Evolutionary conservation across 257 asterid species (phyloP).

Genomic region (Lithospermum erythrorhizon): DNA sequence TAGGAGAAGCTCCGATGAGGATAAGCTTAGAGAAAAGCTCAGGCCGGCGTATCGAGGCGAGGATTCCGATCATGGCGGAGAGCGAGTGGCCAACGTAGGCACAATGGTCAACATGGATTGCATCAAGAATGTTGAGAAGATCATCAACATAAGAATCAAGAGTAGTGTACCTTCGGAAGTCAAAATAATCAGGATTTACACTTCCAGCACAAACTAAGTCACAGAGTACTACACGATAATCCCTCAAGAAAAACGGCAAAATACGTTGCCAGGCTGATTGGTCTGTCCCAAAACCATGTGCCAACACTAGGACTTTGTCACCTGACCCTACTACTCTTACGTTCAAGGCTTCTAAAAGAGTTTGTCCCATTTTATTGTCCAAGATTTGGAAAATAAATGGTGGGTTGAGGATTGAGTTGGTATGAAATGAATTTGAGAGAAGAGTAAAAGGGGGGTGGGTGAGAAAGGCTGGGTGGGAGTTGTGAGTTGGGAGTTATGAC

Average conservation of each 20-base stretch:
- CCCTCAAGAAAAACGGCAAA: conserved; percentile 56
- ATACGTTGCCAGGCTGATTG: conserved; percentile 91
- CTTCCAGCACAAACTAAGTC: conserved; percentile 97
- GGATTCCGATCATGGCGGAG: conserved; percentile 86
- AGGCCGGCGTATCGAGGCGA: conserved; percentile 91
- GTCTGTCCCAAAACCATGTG: conserved; percentile 92
- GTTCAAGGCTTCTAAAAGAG: conserved; percentile 57
- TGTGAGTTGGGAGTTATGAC: background rate
- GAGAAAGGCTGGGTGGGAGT: background rate
- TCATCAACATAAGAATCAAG: conserved; percentile 91
- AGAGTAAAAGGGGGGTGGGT: background rate
- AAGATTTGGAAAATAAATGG: background rate
- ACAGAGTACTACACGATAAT: conserved; percentile 55
- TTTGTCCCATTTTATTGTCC: conserved; percentile 38
- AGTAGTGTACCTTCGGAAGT: conserved; percentile 70
- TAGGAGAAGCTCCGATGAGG: conserved; percentile 87
- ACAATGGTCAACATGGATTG: too few species aligned
- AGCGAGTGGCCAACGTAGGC: conserved; percentile 90
- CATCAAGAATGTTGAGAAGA: conserved; percentile 56
- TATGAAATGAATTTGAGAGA: background rate
- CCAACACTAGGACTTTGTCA: conserved; percentile 49
- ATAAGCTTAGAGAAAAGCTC: conserved; percentile 77
- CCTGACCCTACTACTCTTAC: conserved; percentile 77
- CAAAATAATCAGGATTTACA: conserved; percentile 85
- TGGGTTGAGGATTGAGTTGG: background rate